A percentile compares a stretch with the other conserved stretches of the same genome.
These are phyloP conservation scores for Evernia prunastri DNA, from an alignment of 495 filamentous ascomycete species.

Conservation along the genomic window DNA sequence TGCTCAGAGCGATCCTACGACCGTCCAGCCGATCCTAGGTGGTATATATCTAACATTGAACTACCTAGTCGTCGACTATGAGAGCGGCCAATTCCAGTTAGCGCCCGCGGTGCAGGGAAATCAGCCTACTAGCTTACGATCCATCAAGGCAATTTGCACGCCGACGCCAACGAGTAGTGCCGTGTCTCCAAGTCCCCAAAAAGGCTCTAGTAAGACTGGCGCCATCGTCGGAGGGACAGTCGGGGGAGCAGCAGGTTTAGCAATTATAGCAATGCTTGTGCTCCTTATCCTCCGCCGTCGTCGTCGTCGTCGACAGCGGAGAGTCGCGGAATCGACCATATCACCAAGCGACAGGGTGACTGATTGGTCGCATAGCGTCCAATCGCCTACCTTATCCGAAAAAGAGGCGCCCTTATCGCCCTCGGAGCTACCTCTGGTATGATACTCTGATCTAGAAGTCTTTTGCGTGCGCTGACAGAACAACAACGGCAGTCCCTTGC, in stretches of 20 bases:
- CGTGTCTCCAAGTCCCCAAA: background rate
- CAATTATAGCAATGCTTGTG: background rate
- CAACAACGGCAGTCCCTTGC: background rate
- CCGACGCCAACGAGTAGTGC: background rate
- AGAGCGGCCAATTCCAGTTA: conserved; percentile 4
- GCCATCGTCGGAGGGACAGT: background rate
- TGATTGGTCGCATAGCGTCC: background rate
- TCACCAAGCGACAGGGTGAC: background rate
- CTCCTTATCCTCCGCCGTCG: background rate
- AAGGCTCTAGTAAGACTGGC: background rate
- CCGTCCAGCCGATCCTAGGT: conserved; percentile 8
- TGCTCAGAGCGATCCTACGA: background rate
- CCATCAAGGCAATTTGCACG: background rate
- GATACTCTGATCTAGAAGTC: background rate
- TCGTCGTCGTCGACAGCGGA: background rate
- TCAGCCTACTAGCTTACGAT: background rate
- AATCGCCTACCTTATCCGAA: background rate
- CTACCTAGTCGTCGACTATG: conserved; percentile 15
- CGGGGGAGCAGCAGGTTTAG: background rate
- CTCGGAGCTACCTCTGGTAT: conserved; percentile 1
- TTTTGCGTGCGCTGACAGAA: background rate
- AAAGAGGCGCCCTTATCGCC: background rate
- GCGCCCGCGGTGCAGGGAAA: conserved; percentile 8
- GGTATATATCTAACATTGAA: conserved; percentile 11
- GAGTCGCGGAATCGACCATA: background rate